Base-by-base conservation (phyloP, 768 basidiomycete species). In the Peribolospora baueri region DNA sequence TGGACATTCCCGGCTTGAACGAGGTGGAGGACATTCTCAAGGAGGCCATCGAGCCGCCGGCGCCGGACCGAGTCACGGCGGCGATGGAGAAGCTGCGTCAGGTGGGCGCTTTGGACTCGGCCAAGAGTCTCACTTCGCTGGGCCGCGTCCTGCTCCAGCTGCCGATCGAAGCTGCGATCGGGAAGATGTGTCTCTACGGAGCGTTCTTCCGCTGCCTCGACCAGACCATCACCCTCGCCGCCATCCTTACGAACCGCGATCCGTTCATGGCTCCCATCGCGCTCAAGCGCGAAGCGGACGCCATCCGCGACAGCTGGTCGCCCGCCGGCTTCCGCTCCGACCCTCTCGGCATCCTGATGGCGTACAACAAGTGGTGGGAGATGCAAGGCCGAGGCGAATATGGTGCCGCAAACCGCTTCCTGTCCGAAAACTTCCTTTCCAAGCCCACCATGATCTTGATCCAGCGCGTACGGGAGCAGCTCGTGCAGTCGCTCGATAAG, bases 131-230 rank as follows among this genome's bases (percentile, higher is more conserved):
- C 48, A 91, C 87, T 0, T 78, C 86, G 2, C 76, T 95, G 10
- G 90, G 90, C 11, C 76, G 79, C 25, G 82, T 95, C 10, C 74
- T 95, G 36, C 75, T 90, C 9, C 82, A 88, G 63, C 70, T 93
- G 0, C 90, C 90, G 3, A 78, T 93, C 46, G 87, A 93, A 52
- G 84, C 78, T 1, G 82, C 84, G 56, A 77, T 95, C 70, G 90
- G 86, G 52, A 79, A 86, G 55, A 71, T 95, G 51, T 81, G 87
- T 53, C 73, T 95, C 4, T 86, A 80, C 66, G 90, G 90, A 13
- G 77, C 79, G 63, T 84, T 93, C 72, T 91, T 91, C 78, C 77
- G 82, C 56, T 93, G 88, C 67, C 72, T 95, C 55, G 60, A 60
- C 42, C 61, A 59, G 54, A 66, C 67, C 41, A 55, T 95, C 58